Evolutionary conservation across 73 alveolate genomes (phyloP).

Genomic region (Stentor roeselii): DNA sequence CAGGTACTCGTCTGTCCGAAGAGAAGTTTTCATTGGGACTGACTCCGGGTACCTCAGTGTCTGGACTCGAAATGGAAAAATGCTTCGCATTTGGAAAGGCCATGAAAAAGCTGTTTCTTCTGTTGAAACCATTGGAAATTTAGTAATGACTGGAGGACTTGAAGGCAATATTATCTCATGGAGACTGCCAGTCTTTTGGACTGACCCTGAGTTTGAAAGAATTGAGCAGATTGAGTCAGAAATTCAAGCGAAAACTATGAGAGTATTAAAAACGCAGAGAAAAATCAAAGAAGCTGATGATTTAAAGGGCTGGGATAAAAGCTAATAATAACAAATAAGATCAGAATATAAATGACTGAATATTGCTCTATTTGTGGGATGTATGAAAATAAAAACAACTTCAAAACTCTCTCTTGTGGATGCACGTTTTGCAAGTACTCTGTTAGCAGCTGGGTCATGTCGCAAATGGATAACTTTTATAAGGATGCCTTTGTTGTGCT

Average conservation of each 20-base stretch:
- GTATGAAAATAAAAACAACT: not conserved
- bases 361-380: not conserved
- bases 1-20: not conserved
- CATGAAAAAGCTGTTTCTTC: not conserved
- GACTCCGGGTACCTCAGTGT: not conserved
- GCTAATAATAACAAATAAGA: too few species aligned
- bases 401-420: conserved; percentile 10
- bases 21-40: not conserved
- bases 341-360: conserved; percentile 19
- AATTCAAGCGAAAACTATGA: not conserved
- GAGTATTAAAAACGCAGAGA: not conserved
- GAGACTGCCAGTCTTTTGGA: not conserved
- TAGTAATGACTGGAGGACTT: not conserved
- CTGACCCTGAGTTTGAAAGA: not conserved
- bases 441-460: not conserved
- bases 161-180: not conserved
- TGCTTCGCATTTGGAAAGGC: not conserved
- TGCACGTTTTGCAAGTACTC: not conserved
- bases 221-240: not conserved
- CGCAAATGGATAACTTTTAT: conserved; percentile 1
- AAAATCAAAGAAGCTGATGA: not conserved
- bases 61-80: not conserved
- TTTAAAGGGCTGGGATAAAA: not conserved
- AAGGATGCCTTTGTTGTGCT: not conserved
- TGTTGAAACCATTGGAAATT: not conserved